These are phyloP conservation scores for Talaromyces thailandensis DNA, from an alignment of 495 filamentous ascomycete genomes.

Conservation along the genomic window DNA sequence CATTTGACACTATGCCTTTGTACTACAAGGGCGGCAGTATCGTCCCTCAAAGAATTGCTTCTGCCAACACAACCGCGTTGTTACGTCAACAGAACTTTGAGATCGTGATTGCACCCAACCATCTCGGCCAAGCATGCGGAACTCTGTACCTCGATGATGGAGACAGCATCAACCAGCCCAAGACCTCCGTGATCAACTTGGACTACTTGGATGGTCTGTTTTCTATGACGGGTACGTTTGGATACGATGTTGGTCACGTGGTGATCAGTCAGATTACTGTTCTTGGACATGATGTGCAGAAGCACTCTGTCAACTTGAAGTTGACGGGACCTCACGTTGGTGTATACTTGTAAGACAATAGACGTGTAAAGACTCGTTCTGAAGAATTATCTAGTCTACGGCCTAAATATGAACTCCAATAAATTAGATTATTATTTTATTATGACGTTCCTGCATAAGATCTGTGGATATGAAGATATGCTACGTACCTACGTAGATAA, in stretches of 20 bases:
- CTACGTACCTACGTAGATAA: neutral
- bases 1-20: conserved; percentile 60
- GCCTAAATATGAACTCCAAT: neutral
- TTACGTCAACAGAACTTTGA: conserved; percentile 60
- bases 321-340: neutral
- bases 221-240: conserved; percentile 43
- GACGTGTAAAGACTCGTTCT: neutral
- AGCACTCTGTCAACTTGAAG: conserved; percentile 1
- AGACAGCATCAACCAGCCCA: conserved; percentile 41
- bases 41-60: conserved; percentile 51
- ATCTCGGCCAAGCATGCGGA: conserved; percentile 37
- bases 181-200: conserved; percentile 43
- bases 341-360: neutral
- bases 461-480: neutral
- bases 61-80: conserved; percentile 61
- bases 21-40: conserved; percentile 64
- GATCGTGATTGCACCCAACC: conserved; percentile 56
- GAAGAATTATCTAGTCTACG: neutral
- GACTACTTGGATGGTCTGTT: conserved; percentile 41
- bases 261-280: conserved; percentile 49
- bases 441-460: neutral
- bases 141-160: conserved; percentile 56
- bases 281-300: conserved; percentile 29
- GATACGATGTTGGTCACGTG: conserved; percentile 31
- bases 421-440: neutral